Conservation (phyloP, 2,329 filamentous ascomycete species). For the Fusarium penzigii region DNA sequence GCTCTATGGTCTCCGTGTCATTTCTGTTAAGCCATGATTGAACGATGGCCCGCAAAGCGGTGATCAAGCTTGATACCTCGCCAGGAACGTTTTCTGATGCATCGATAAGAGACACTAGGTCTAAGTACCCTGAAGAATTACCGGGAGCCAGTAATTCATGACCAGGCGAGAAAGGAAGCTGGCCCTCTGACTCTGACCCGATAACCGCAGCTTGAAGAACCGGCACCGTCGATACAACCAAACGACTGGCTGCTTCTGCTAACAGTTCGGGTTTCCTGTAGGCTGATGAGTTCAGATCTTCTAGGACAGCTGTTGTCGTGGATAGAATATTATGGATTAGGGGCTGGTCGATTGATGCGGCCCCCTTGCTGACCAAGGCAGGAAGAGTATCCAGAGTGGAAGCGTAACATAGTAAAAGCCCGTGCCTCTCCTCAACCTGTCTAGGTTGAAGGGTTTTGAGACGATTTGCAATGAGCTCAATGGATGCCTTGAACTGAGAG, state of each 20-base stretch:
- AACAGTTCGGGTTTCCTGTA: constrained; percentile 65
- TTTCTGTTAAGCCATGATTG: constrained; percentile 49
- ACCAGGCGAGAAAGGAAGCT: constrained; percentile 20
- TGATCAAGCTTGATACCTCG: constrained; percentile 23
- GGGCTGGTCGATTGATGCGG: constrained; percentile 18
- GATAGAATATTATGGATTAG: constrained; percentile 32
- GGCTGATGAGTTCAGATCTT: constrained; percentile 41
- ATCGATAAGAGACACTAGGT: constrained; percentile 24
- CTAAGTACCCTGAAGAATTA: constrained; percentile 18
- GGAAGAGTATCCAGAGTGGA: constrained; percentile 54
- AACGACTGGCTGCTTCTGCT: constrained; percentile 60
- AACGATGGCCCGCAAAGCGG: constrained; percentile 36
- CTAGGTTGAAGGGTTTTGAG: constrained; percentile 49
- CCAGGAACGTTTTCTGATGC: not conserved
- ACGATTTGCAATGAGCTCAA: constrained; percentile 45
- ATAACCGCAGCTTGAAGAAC: constrained; percentile 43
- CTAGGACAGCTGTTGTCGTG: constrained; percentile 38
- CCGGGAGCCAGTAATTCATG: constrained; percentile 26
- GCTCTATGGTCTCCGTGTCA: constrained; percentile 51
- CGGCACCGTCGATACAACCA: constrained; percentile 56
- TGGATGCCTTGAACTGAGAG: constrained; percentile 33
- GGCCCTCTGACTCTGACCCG: constrained; percentile 4
- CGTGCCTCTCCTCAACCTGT: constrained; percentile 71
- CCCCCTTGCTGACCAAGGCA: constrained; percentile 22
- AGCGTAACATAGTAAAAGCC: constrained; percentile 63